These are phyloP conservation scores for Paecilomyces dactylethromorphus DNA, from an alignment of 2,329 filamentous ascomycete genomes.

Conservation along the genomic window DNA sequence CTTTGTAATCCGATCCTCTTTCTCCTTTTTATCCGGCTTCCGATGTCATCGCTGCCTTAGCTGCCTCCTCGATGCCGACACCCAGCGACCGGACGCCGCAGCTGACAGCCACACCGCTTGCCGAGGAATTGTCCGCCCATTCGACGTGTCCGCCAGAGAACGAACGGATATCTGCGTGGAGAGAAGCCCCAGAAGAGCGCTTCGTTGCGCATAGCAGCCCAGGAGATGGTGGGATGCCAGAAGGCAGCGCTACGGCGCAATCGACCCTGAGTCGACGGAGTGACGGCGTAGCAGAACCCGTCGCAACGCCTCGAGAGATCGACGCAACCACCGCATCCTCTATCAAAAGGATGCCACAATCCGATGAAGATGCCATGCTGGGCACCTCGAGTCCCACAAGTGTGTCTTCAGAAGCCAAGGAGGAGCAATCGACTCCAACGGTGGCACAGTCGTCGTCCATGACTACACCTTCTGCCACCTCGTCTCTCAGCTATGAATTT, in stretches of 20 bases:
- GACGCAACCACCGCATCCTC: constrained; percentile 13
- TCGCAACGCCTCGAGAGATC: constrained; percentile 18
- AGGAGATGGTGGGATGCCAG: constrained; percentile 21
- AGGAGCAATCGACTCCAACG: constrained; percentile 22
- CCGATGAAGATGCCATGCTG: constrained; percentile 25
- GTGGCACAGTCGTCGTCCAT: constrained; percentile 21
- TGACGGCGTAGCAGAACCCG: constrained; percentile 18
- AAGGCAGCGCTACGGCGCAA: constrained; percentile 16
- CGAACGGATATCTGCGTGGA: constrained; percentile 26
- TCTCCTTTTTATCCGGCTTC: constrained; percentile 22
- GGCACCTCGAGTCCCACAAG: constrained; percentile 26
- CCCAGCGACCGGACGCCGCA: constrained; percentile 38
- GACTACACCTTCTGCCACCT: constrained; percentile 30
- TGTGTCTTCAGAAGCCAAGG: constrained; percentile 32
- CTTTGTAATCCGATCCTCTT: constrained; percentile 8
- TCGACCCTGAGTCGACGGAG: constrained; percentile 20
- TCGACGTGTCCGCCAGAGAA: constrained; percentile 46
- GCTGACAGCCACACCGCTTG: constrained; percentile 36
- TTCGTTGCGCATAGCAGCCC: constrained; percentile 9
- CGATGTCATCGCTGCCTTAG: constrained; percentile 30
- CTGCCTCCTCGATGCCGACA: constrained; percentile 45
- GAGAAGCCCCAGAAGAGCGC: constrained; percentile 22
- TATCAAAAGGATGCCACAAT: constrained; percentile 17
- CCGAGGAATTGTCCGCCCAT: constrained; percentile 38
- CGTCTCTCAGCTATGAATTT: constrained; percentile 48